Percentiles rank a stretch among this genome's conserved stretches.
These are phyloP conservation scores for Discostella pseudostelligera DNA, from an alignment of 108 stramenopile genomes.

Conservation along the genomic window DNA sequence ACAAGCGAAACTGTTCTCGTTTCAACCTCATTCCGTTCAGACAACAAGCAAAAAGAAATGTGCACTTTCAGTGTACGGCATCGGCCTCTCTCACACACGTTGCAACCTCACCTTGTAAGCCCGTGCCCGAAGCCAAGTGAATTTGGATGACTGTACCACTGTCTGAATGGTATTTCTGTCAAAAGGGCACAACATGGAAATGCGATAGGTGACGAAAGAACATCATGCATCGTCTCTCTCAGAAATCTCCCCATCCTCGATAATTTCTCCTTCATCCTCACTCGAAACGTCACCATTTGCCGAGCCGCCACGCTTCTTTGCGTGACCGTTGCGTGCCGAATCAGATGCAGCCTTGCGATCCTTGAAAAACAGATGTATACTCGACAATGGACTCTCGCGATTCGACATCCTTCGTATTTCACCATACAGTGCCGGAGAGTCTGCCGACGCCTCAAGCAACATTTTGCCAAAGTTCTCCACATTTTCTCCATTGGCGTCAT, in stretches of 20 bases:
- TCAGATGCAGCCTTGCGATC: slow-evolving; percentile 39
- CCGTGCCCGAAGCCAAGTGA: too few relatives aligned
- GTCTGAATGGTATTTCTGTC: too few relatives aligned
- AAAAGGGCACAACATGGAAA: neutral
- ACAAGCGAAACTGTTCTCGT: too few relatives aligned
- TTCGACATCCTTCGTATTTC: slow-evolving; percentile 59
- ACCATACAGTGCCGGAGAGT: slow-evolving; percentile 50
- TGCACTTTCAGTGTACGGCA: too few relatives aligned
- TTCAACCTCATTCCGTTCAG: too few relatives aligned
- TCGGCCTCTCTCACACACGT: too few relatives aligned
- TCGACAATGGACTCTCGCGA: slow-evolving; percentile 63
- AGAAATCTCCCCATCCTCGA: slow-evolving; percentile 53
- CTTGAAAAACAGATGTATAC: slow-evolving; percentile 61
- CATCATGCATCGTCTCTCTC: neutral
- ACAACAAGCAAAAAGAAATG: too few relatives aligned
- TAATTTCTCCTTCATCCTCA: slow-evolving; percentile 89
- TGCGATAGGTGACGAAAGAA: neutral
- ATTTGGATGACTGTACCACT: too few relatives aligned
- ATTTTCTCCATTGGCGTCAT: slow-evolving; percentile 13
- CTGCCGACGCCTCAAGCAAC: slow-evolving; percentile 52
- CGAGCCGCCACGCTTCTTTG: slow-evolving; percentile 9
- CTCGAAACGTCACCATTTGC: slow-evolving; percentile 59
- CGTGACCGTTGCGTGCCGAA: neutral
- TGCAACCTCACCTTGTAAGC: too few relatives aligned
- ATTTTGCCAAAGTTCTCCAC: slow-evolving; percentile 59